phyloP scores from a whole-genome alignment of 306 rosid species.

The Carpinus viminea region DNA sequence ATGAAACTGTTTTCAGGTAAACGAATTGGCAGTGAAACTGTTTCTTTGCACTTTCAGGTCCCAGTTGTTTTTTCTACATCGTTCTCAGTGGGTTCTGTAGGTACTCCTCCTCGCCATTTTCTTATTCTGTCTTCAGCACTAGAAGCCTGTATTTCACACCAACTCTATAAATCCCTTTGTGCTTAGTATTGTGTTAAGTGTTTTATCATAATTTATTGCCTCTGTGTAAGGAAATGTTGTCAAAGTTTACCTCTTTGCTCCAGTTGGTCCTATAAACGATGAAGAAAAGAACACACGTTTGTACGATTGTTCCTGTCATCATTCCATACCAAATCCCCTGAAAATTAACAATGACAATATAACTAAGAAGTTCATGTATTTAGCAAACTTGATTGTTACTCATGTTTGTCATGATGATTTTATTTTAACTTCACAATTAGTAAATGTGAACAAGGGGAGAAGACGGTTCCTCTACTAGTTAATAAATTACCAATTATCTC shows the following conservation, averaged over 20 bases:
- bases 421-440: too few species aligned
- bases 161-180: not conserved
- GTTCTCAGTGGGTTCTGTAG: not conserved
- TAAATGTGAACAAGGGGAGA: too few species aligned
- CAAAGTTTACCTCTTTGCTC: conserved; percentile 42
- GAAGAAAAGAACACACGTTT: conserved; percentile 40
- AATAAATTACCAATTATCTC: too few species aligned
- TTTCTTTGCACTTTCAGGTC: not conserved
- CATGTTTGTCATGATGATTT: too few species aligned
- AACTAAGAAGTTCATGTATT: not conserved
- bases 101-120: conserved; percentile 42
- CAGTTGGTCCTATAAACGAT: conserved; percentile 48
- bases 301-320: conserved; percentile 47
- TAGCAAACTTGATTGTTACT: too few species aligned
- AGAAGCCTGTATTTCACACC: conserved; percentile 37
- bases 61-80: not conserved
- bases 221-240: not conserved
- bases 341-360: not conserved
- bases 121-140: conserved; percentile 47
- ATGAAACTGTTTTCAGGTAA: too few species aligned
- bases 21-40: too few species aligned
- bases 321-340: conserved; percentile 60
- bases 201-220: not conserved
- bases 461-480: too few species aligned
- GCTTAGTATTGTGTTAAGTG: not conserved